These are phyloP conservation scores for Pseudoscleropodium purum DNA, from an alignment of 225 moss, liverwort and hornwort genomes.

Conservation along the genomic window DNA sequence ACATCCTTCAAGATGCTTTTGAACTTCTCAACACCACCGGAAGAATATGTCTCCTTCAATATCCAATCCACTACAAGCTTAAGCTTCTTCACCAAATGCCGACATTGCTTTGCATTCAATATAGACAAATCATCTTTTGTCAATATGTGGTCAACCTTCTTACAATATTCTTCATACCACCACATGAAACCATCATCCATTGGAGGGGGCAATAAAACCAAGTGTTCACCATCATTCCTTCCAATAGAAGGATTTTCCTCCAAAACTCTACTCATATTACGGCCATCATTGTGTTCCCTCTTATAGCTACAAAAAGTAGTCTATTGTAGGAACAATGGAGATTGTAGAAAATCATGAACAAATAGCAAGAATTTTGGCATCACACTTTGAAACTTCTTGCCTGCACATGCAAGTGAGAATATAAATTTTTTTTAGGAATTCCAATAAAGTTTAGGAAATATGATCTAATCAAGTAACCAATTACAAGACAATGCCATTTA, in stretches of 20 bases:
- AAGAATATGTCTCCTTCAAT: neutral
- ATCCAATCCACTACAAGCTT: neutral
- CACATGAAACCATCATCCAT: neutral
- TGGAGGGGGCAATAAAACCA: accelerated
- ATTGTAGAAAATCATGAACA: neutral
- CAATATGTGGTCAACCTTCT: neutral
- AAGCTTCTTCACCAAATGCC: neutral
- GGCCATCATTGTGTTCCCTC: neutral
- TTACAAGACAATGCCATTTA: no score
- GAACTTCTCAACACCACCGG: accelerated
- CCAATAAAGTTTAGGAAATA: neutral
- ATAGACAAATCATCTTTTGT: neutral
- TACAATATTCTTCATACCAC: neutral
- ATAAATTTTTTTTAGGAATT: neutral
- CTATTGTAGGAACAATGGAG: neutral
- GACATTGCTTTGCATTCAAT: neutral
- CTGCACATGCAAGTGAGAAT: neutral
- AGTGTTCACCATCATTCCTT: neutral
- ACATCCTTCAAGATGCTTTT: neutral
- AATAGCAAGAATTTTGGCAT: neutral
- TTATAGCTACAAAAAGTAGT: neutral
- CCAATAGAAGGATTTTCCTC: accelerated
- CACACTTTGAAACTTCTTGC: no score
- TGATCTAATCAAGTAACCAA: neutral
- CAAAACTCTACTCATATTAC: accelerated